These are phyloP conservation scores for Leishmania braziliensis DNA, from an alignment of 208 protist species.

Conservation along the genomic window DNA sequence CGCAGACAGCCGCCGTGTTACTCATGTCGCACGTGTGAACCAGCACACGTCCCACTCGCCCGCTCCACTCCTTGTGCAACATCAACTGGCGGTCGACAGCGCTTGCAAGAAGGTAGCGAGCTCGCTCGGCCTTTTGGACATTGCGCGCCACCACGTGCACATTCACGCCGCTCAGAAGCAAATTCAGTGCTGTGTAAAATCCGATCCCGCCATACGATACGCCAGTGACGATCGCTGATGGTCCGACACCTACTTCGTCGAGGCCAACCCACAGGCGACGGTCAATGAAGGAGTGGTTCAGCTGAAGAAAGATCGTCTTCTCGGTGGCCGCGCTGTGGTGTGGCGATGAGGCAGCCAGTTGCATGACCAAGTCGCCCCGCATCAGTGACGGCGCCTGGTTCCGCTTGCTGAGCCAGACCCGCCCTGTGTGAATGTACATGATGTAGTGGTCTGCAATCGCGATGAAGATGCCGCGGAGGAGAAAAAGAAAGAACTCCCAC, in stretches of 20 bases:
- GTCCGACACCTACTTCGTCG: constrained; percentile 27
- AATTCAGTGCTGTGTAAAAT: constrained; percentile 70
- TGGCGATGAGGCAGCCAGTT: constrained; percentile 59
- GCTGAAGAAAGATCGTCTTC: constrained; percentile 46
- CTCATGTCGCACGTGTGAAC: constrained; percentile 67
- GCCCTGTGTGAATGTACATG: constrained; percentile 53
- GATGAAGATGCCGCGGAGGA: constrained; percentile 55
- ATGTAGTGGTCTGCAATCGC: constrained; percentile 62
- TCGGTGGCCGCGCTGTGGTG: constrained; percentile 38
- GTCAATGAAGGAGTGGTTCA: constrained; percentile 67
- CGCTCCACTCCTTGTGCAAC: constrained; percentile 65
- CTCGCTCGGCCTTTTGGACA: constrained; percentile 27
- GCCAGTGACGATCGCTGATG: constrained; percentile 65
- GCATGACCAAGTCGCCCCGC: constrained; percentile 63
- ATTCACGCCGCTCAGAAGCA: constrained; percentile 72
- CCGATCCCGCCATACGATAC: constrained; percentile 69
- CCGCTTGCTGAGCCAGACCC: constrained; percentile 47
- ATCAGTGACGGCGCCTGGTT: constrained; percentile 47
- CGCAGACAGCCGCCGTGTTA: constrained; percentile 47
- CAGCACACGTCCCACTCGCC: constrained; percentile 43
- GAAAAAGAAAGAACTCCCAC: constrained; percentile 45
- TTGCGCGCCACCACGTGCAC: constrained; percentile 63
- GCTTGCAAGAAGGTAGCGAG: constrained; percentile 39
- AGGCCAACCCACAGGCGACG: constrained; percentile 62
- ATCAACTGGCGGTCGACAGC: constrained; percentile 58